Evolutionary conservation across 768 basidiomycete species (phyloP).

Genomic region (Panellus pusillus): DNA sequence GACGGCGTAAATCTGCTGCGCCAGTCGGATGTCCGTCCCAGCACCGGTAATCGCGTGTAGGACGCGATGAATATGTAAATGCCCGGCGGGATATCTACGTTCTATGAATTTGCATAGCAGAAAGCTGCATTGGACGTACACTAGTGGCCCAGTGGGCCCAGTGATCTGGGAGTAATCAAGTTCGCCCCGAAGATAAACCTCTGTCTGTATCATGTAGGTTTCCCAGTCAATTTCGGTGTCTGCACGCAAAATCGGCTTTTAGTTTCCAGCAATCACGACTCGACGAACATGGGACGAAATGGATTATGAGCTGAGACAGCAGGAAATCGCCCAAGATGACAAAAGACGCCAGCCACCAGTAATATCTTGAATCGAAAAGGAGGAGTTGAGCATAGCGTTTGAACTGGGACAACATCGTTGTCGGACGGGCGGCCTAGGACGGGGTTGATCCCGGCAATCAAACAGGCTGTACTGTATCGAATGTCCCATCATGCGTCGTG

Average conservation of each 20-base stretch:
- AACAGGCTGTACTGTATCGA: too few species aligned
- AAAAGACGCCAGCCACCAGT: slow-evolving; percentile 64
- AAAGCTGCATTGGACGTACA: slow-evolving; percentile 50
- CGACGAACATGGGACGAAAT: slow-evolving; percentile 76
- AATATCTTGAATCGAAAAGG: slow-evolving; percentile 54
- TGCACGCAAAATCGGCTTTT: slow-evolving; percentile 33
- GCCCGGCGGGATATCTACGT: slow-evolving; percentile 90
- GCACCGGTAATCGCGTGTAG: slow-evolving; percentile 64
- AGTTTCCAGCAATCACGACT: slow-evolving; percentile 6
- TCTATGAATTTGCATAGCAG: background rate
- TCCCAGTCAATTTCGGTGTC: slow-evolving; percentile 99
- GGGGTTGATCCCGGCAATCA: background rate
- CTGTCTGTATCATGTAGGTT: slow-evolving; percentile 91
- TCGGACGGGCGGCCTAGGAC: too few species aligned
- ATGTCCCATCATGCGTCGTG: too few species aligned
- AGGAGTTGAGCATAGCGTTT: slow-evolving; percentile 24
- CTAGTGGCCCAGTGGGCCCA: slow-evolving; percentile 91
- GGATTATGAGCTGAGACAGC: slow-evolving; percentile 79
- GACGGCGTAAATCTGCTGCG: slow-evolving; percentile 76
- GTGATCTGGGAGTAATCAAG: slow-evolving; percentile 77
- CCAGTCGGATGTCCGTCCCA: slow-evolving; percentile 58
- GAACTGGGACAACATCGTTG: slow-evolving; percentile 4
- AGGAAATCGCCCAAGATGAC: slow-evolving; percentile 73
- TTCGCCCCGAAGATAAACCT: slow-evolving; percentile 77
- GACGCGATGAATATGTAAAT: slow-evolving; percentile 77